These are phyloP conservation scores for Candida lessepsii DNA, from an alignment of 805 yeast genomes.

Conservation along the genomic window DNA sequence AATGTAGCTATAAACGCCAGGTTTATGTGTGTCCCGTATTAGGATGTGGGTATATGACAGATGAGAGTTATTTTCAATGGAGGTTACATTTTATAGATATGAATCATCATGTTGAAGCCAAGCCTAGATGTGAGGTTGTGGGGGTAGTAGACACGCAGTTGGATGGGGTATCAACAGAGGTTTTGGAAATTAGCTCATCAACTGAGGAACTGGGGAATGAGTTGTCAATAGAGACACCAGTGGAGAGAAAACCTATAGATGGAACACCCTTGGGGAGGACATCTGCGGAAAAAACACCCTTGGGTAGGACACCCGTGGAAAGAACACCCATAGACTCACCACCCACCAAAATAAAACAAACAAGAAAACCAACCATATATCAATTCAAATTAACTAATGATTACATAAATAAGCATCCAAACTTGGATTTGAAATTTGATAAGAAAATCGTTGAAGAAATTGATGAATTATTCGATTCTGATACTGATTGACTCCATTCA, in stretches of 20 bases:
- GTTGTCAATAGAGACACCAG: neutral
- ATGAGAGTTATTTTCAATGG: conserved; percentile 30
- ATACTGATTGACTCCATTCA: too few species aligned
- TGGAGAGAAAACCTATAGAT: too few species aligned
- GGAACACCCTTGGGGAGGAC: too few species aligned
- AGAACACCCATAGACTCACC: too few species aligned
- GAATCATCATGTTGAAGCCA: conserved; percentile 16
- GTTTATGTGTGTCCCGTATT: conserved; percentile 37
- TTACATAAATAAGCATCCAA: neutral
- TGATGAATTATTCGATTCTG: conserved; percentile 4
- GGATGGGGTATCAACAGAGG: too few species aligned
- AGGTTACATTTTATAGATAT: conserved; percentile 24
- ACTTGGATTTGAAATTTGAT: conserved; percentile 3
- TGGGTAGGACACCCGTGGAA: too few species aligned
- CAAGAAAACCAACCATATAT: neutral
- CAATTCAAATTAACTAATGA: conserved; percentile 1
- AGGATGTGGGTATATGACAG: conserved; percentile 41
- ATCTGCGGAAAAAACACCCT: too few species aligned
- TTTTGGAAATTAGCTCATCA: too few species aligned
- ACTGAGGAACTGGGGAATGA: too few species aligned
- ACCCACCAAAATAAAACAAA: neutral
- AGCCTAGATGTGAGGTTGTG: conserved; percentile 10
- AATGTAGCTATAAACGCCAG: conserved; percentile 31
- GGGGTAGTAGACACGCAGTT: neutral
- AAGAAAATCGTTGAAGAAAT: conserved; percentile 3